Evolutionary conservation across 805 yeast genomes (phyloP).

Genomic region (Yarrowia alimentaria): DNA sequence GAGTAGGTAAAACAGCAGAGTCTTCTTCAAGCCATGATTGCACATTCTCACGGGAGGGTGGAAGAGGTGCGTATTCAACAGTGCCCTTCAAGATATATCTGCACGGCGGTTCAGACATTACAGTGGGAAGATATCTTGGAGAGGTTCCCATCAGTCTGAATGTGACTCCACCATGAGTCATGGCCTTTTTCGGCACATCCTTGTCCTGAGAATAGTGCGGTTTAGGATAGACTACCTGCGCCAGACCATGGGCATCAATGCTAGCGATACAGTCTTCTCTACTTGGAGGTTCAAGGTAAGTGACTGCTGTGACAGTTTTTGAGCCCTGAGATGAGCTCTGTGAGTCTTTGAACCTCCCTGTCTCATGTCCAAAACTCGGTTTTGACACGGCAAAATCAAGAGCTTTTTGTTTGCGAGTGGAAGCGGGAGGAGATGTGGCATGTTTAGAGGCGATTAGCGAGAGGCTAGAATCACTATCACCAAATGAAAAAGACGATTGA

Average conservation of each 20-base stretch:
- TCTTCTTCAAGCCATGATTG: constrained; percentile 1
- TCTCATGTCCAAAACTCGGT: not conserved
- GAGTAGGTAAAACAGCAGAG: too few species aligned
- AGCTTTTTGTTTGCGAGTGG: not conserved
- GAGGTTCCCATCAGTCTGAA: constrained; percentile 38
- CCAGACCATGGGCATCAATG: not conserved
- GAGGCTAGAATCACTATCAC: too few species aligned
- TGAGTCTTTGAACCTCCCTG: not conserved
- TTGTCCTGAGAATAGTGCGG: constrained; percentile 42
- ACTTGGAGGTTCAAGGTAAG: not conserved
- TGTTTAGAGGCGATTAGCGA: not conserved
- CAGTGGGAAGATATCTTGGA: constrained; percentile 26
- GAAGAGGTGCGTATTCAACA: constrained; percentile 6
- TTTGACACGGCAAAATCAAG: not conserved
- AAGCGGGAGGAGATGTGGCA: not conserved
- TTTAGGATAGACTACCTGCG: not conserved
- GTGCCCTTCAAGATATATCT: not conserved
- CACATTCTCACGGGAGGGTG: constrained; percentile 28
- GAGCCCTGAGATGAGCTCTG: too few species aligned
- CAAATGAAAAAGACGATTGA: too few species aligned
- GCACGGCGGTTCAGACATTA: not conserved
- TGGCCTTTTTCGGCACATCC: constrained; percentile 56
- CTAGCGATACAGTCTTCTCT: not conserved
- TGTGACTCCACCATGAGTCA: constrained; percentile 62
- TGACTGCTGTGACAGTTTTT: not conserved